Percentiles rank a stretch among this genome's conserved stretches.
Conservation (phyloP, 257 asterid genomes). For the Solanum rostratum region DNA sequence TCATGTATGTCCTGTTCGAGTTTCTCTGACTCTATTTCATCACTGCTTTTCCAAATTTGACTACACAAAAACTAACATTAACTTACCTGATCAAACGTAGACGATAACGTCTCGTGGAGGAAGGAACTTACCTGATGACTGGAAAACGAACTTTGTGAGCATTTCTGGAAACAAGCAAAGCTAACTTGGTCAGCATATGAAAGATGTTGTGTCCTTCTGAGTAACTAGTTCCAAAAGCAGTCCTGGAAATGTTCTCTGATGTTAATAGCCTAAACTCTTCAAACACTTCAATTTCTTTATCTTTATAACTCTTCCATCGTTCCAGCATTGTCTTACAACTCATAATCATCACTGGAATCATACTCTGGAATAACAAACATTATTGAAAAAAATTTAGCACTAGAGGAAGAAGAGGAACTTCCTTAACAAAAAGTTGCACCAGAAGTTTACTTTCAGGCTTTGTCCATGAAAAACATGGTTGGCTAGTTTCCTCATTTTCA, state of each 20-base stretch:
- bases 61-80: conserved; percentile 12
- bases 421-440: no score
- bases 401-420: neutral
- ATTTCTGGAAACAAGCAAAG: conserved; percentile 29
- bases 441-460: conserved; percentile 32
- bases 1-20: conserved; percentile 41
- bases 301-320: conserved; percentile 32
- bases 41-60: conserved; percentile 20
- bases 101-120: neutral
- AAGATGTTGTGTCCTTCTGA: conserved; percentile 53
- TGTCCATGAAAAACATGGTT: conserved; percentile 47
- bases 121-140: conserved; percentile 21
- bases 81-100: neutral
- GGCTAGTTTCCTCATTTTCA: conserved; percentile 45
- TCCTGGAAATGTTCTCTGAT: conserved; percentile 52
- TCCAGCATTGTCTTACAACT: conserved; percentile 45
- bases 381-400: neutral
- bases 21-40: conserved; percentile 45
- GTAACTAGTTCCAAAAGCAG: conserved; percentile 67
- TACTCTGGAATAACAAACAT: conserved; percentile 15
- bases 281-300: conserved; percentile 46
- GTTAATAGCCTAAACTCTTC: conserved; percentile 43
- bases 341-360: conserved; percentile 42
- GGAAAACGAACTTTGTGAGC: conserved; percentile 31
- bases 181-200: conserved; percentile 40